Percentiles rank a stretch among this genome's conserved stretches.
Conservation (phyloP, 768 basidiomycete species). For the Punctularia strigosozonata region DNA sequence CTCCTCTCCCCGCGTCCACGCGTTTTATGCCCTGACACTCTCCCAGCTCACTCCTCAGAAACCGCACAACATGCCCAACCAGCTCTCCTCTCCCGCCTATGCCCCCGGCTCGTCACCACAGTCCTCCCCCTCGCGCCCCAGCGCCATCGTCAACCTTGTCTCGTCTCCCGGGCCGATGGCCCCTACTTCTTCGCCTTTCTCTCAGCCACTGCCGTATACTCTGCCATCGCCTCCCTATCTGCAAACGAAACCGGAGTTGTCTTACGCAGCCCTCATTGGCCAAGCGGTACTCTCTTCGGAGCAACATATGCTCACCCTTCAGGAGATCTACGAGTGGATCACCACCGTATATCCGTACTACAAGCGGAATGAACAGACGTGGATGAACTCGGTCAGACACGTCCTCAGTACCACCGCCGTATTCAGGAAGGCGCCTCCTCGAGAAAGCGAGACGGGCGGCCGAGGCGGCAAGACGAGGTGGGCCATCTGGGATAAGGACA, state of each 20-base stretch:
- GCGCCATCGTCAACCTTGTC: constrained; percentile 63
- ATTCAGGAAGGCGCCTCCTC: constrained; percentile 77
- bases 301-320: constrained; percentile 75
- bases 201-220: constrained; percentile 55
- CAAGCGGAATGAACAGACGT: constrained; percentile 77
- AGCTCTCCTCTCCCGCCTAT: too few relatives aligned
- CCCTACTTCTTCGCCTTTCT: constrained; percentile 55
- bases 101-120: constrained; percentile 47
- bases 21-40: constrained; percentile 15
- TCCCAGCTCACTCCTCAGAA: not conserved
- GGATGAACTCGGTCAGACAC: constrained; percentile 99
- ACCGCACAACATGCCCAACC: too few relatives aligned
- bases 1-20: constrained; percentile 50
- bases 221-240: constrained; percentile 83
- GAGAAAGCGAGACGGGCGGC: constrained; percentile 17
- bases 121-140: constrained; percentile 48
- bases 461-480: constrained; percentile 50
- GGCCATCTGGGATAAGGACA: constrained; percentile 76
- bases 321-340: constrained; percentile 96
- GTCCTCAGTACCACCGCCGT: constrained; percentile 87
- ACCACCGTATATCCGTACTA: constrained; percentile 90
- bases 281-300: constrained; percentile 85
- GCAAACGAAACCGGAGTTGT: constrained; percentile 67
- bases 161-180: constrained; percentile 77
- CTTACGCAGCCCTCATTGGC: constrained; percentile 93